Conservation (phyloP, 208 protist genomes). For the Leishmania tropica region DNA sequence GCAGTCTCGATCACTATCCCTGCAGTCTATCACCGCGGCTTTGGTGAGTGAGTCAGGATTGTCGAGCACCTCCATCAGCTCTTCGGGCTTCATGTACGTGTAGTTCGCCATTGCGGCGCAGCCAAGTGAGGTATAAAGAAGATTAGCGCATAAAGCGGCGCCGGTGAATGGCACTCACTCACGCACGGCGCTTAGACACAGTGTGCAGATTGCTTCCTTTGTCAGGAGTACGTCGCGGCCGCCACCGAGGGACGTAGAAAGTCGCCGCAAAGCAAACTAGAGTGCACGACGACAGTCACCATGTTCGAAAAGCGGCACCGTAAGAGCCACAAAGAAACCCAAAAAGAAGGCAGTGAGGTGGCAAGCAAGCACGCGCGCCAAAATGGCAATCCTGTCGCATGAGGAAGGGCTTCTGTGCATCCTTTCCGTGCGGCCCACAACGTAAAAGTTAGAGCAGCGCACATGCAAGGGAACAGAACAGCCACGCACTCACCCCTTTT, state of each 20-base stretch:
- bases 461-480: background rate
- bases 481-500: background rate
- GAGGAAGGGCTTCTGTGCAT: background rate
- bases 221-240: background rate
- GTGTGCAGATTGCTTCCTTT: background rate
- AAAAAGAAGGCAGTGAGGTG: background rate
- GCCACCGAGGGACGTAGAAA: background rate
- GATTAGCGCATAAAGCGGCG: background rate
- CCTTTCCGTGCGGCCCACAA: background rate
- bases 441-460: background rate
- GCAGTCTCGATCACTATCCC: constrained; percentile 64
- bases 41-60: constrained; percentile 21
- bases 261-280: background rate
- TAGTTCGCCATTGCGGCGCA: constrained; percentile 45
- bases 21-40: constrained; percentile 71
- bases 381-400: background rate
- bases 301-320: background rate
- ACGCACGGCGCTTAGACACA: background rate
- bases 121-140: background rate
- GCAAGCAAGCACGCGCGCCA: too few relatives aligned
- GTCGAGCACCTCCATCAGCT: constrained; percentile 70
- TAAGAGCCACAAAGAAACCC: too few relatives aligned
- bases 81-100: constrained; percentile 53
- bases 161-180: background rate
- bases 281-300: background rate